phyloP scores from a whole-genome alignment of 495 filamentous ascomycete genomes.

The Pseudomonodictys pantanalensis region DNA sequence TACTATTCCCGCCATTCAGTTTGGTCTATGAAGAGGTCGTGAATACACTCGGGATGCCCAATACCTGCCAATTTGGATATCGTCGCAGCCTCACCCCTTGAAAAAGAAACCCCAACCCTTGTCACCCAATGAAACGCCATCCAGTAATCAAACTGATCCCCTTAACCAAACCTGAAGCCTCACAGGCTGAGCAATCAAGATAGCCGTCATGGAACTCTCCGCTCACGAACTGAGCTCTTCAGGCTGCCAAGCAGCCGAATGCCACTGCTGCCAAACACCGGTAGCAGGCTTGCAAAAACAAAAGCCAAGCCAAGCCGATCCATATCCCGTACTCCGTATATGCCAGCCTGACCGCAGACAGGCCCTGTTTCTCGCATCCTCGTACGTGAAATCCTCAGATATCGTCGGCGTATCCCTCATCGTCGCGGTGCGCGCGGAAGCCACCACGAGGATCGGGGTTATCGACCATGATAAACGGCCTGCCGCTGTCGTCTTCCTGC shows the following conservation, averaged over 20 bases:
- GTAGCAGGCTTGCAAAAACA: too few species aligned
- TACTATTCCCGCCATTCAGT: neutral
- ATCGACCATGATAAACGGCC: conserved; percentile 38
- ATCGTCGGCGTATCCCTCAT: conserved; percentile 23
- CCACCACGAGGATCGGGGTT: conserved; percentile 14
- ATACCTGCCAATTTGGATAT: neutral
- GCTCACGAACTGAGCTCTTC: too few species aligned
- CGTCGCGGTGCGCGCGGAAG: conserved; percentile 13
- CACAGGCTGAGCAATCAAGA: neutral
- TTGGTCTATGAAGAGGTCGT: neutral
- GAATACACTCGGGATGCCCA: neutral
- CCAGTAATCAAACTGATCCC: neutral
- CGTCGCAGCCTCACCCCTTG: neutral
- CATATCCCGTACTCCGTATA: neutral
- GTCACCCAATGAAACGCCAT: neutral
- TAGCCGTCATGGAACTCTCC: too few species aligned
- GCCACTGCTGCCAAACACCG: too few species aligned
- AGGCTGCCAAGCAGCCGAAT: too few species aligned
- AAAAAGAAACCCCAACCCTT: neutral
- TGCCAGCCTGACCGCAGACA: neutral
- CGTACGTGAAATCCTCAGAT: neutral
- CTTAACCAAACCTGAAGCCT: neutral
- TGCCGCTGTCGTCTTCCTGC: conserved; percentile 29
- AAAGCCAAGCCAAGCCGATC: too few species aligned
- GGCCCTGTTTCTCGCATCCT: neutral